Base-by-base conservation (phyloP, 495 filamentous ascomycete species). In the Aspergillus carlsbadensis region DNA sequence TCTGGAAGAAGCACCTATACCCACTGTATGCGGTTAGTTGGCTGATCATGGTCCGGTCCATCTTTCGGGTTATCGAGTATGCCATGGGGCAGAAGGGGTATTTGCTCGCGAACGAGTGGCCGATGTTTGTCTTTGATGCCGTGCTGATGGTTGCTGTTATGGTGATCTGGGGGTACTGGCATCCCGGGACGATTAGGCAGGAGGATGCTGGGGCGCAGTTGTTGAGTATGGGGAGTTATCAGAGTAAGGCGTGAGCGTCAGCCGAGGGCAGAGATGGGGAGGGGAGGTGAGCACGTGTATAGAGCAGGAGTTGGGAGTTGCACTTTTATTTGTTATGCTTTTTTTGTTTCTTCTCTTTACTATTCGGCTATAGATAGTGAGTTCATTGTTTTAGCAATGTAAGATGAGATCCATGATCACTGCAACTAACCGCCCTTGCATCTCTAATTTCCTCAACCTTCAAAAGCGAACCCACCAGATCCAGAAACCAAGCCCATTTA, bases 1-100 rank as follows among this genome's bases (percentile, higher is more conserved):
- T 3, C n/a, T 49, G 46, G 46, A 39, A 20, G 17, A n/a, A 3
- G 2, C 34, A 50, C 15, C 24, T 39, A 10, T 24, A 50, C 26
- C 47, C 47, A 33, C 47, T 50, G 18, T 50, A 50, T 15, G 47
- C 47, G 20, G 34, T 39, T 0, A 50, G 47, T n/a, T 10, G 17
- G 18, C 47, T 50, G 17, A 50, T 50, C 20, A 39, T 50, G 34
- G 21, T 50, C 8, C 47, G 47, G 2, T 50, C 47, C 2, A n/a
- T 50, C 5, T 50, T 50, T 34, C 11, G 47, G 15, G 47, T 50
- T 6, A 26, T 37, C 10, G 34, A 50, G 47, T 50, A 50, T 39
- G 47, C 47, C 0, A 50, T 50, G 47, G 34, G 47, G 10, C 17
- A 50, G 18, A 22, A 35, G 45, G 45, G 45, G 14, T 49, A 49